These are phyloP conservation scores for Crithidia acanthocephali DNA, from an alignment of 208 protist species.

Conservation along the genomic window DNA sequence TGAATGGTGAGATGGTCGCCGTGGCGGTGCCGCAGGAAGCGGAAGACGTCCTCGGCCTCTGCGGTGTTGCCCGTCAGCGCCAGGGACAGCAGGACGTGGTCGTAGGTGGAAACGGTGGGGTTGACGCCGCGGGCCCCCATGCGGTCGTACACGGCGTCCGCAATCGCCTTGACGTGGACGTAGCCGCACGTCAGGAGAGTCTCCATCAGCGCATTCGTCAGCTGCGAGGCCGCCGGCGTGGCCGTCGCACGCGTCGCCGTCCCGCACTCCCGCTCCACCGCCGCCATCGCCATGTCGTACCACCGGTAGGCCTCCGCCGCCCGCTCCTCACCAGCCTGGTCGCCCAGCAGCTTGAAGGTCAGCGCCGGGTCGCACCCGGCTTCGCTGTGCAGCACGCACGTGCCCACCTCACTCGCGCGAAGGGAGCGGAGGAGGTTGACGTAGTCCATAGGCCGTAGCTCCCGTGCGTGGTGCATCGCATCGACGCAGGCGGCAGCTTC, in stretches of 20 bases:
- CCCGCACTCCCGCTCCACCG: constrained; percentile 27
- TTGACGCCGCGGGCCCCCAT: constrained; percentile 73
- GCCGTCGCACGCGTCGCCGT: constrained; percentile 14
- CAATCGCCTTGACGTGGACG: constrained; percentile 66
- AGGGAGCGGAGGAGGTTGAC: constrained; percentile 53
- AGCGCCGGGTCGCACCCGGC: constrained; percentile 74
- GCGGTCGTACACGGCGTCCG: constrained; percentile 75
- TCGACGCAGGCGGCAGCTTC: constrained; percentile 59
- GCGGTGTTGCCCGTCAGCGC: constrained; percentile 72
- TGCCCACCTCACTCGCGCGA: constrained; percentile 42
- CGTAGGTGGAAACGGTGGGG: constrained; percentile 85
- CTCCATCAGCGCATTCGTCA: constrained; percentile 81
- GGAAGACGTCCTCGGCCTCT: constrained; percentile 79
- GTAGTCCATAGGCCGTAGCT: constrained; percentile 62
- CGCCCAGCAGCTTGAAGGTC: constrained; percentile 80
- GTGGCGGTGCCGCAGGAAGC: constrained; percentile 70
- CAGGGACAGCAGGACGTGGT: constrained; percentile 70
- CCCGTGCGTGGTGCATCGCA: constrained; percentile 45
- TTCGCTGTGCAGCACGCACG: constrained; percentile 66
- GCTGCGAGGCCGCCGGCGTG: constrained; percentile 64
- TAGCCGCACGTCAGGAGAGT: constrained; percentile 81
- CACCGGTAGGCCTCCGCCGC: constrained; percentile 77
- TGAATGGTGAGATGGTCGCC: constrained; percentile 63
- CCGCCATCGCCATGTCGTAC: constrained; percentile 68
- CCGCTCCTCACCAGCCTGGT: constrained; percentile 74